phyloP scores from a whole-genome alignment of 1,284 basidiomycete species.

The Ganoderma boninense region DNA sequence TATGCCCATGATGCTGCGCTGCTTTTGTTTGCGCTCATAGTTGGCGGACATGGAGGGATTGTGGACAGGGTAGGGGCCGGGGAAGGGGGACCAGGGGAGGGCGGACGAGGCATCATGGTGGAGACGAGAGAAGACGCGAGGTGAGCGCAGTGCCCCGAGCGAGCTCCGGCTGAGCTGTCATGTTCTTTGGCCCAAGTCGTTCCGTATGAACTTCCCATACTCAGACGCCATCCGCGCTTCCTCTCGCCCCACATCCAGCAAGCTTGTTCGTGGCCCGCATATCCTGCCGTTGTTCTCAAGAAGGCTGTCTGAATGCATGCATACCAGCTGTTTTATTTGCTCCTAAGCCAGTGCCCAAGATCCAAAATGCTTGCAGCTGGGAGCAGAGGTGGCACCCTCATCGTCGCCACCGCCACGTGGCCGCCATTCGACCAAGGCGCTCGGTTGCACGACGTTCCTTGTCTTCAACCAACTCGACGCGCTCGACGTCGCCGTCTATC shows the following conservation, averaged over 20 bases:
- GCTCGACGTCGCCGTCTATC: slow-evolving; percentile 27
- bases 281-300: not conserved
- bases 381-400: not conserved
- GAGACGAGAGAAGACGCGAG: slow-evolving; percentile 28
- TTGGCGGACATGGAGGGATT: slow-evolving; percentile 30
- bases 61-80: slow-evolving; percentile 29
- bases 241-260: not conserved
- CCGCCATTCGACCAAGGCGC: slow-evolving; percentile 23
- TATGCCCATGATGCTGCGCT: slow-evolving; percentile 62
- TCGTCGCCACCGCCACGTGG: slow-evolving; percentile 31
- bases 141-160: slow-evolving; percentile 25
- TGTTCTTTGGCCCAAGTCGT: slow-evolving; percentile 40
- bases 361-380: not conserved
- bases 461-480: slow-evolving; percentile 28
- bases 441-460: slow-evolving; percentile 22
- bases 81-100: slow-evolving; percentile 40
- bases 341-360: not conserved
- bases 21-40: slow-evolving; percentile 56
- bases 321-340: not conserved
- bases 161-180: slow-evolving; percentile 36
- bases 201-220: slow-evolving; percentile 37
- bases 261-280: not conserved
- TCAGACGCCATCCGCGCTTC: slow-evolving; percentile 30
- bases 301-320: not conserved
- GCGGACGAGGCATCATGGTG: slow-evolving; percentile 48